Base-by-base conservation (phyloP, 768 basidiomycete genomes). In the Xerocomellus intermedius region DNA sequence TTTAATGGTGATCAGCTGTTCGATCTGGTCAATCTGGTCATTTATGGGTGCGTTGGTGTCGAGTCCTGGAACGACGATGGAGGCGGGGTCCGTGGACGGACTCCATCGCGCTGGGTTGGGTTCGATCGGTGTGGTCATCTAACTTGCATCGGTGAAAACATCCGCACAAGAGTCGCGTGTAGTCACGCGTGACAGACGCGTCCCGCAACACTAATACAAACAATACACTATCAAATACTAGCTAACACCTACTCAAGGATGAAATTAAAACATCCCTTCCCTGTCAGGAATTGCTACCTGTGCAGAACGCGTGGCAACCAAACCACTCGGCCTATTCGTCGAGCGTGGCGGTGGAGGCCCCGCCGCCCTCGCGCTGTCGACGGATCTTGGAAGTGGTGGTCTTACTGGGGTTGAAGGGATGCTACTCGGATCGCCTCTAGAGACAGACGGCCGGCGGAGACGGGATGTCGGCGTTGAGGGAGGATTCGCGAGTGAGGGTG, bases 21-120 rank as follows among this genome's bases (percentile, higher is more conserved):
- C 95, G 54, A 97, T 92, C 72, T 95, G 91, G 65, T 96, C 93
- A 50, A 94, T 87, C 74, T 97, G 94, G 64, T 87, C 92, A 55
- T 80, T 80, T 24, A 84, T 75, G 21, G 88, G 78, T 22, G 88
- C 87, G 10, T 74, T 77, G 1, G 79, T 81, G 63, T 93, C 87
- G 36, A 93, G 76, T 0, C 91, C 90, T 8, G 89, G 85, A 3
- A 92, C 76, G 14, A 75, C 67, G 50, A 93, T 91, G 42, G 79
- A 77, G 1, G 78, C 63, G 17, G 89, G 85, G 68, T 91, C 81
- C 5, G 75, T 58, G 28, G 77, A 82, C 8, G 89, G 87, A 57
- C 77, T 75, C 85, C 87, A 92, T 76, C 85, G 73, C 17, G 79
- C 74, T 39, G 83, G 79, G 64, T 84, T 86, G n/a, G 83, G 82